A percentile compares a stretch with the other conserved stretches of the same genome.
These are phyloP conservation scores for Albophoma yamanashiensis DNA, from an alignment of 2,329 filamentous ascomycete species.

Conservation along the genomic window DNA sequence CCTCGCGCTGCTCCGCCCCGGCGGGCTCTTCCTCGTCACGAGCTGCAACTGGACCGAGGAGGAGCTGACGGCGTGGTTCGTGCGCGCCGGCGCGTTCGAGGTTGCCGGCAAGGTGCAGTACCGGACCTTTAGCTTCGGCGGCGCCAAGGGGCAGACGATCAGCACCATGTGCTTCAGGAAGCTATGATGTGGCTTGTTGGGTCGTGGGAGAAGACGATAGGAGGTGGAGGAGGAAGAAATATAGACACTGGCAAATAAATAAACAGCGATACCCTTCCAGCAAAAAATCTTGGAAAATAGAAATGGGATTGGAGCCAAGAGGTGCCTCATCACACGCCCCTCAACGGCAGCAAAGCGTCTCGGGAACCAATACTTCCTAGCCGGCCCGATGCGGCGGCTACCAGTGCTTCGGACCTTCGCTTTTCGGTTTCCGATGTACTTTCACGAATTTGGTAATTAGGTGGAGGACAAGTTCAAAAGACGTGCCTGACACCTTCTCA, in stretches of 20 bases:
- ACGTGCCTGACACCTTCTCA: neutral
- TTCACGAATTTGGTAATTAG: no score
- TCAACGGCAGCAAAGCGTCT: neutral
- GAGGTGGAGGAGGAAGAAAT: neutral
- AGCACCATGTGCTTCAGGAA: slow-evolving; percentile 73
- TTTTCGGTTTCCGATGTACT: neutral
- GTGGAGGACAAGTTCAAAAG: neutral
- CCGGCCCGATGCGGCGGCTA: neutral
- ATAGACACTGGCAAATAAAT: neutral
- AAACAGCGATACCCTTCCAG: neutral
- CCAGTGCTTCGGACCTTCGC: no score
- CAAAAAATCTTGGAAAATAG: neutral
- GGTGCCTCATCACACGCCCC: neutral
- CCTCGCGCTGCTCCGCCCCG: slow-evolving; percentile 54
- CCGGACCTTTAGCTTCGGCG: slow-evolving; percentile 80
- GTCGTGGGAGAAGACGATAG: no score
- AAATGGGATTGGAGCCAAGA: neutral
- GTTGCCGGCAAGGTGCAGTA: slow-evolving; percentile 66
- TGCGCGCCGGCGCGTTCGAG: slow-evolving; percentile 34
- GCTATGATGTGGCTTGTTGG: slow-evolving; percentile 4
- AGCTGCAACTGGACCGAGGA: slow-evolving; percentile 98
- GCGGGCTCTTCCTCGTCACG: slow-evolving; percentile 73
- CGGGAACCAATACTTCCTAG: neutral
- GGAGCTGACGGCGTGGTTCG: slow-evolving; percentile 76
- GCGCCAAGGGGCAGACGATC: slow-evolving; percentile 78